Percentiles rank a stretch among this genome's conserved stretches.
Evolutionary conservation across 345 rosid species (phyloP).

Genomic region (Clarkia xantiana): DNA sequence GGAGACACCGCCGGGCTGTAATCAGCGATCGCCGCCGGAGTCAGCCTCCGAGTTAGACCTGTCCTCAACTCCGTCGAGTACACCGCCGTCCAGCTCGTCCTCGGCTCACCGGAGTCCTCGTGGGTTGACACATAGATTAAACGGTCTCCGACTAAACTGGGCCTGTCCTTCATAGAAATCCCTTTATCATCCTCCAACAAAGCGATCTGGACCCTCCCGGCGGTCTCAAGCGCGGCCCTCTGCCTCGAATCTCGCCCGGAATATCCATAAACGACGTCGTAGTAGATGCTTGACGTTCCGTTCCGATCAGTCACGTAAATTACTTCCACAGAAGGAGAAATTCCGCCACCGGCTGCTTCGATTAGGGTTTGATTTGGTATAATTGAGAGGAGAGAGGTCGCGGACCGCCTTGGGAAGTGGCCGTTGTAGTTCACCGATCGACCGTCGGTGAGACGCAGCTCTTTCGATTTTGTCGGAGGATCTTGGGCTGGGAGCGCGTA

Average conservation of each 20-base stretch:
- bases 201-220: slow-evolving; percentile 37
- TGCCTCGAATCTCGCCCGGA: slow-evolving; percentile 6
- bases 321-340: slow-evolving; percentile 26
- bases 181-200: slow-evolving; percentile 20
- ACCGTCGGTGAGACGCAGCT: slow-evolving; percentile 61
- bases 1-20: slow-evolving; percentile 82
- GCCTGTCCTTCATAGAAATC: slow-evolving; percentile 65
- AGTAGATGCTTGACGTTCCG: slow-evolving; percentile 45
- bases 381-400: slow-evolving; percentile 18
- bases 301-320: slow-evolving; percentile 69
- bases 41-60: slow-evolving; percentile 49
- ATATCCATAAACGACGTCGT: slow-evolving; percentile 28
- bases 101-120: slow-evolving; percentile 46
- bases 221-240: slow-evolving; percentile 29
- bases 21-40: slow-evolving; percentile 58
- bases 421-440: slow-evolving; percentile 71
- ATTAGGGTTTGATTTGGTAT: slow-evolving; percentile 15
- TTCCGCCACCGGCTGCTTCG: background rate
- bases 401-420: slow-evolving; percentile 43
- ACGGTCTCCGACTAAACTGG: slow-evolving; percentile 36
- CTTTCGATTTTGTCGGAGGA: slow-evolving; percentile 20
- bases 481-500: slow-evolving; percentile 30
- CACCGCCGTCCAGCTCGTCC: slow-evolving; percentile 71
- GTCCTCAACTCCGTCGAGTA: slow-evolving; percentile 50
- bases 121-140: slow-evolving; percentile 72